Evolutionary conservation across 495 filamentous ascomycete species (phyloP).

Genomic region (Jackrogersella minutella): DNA sequence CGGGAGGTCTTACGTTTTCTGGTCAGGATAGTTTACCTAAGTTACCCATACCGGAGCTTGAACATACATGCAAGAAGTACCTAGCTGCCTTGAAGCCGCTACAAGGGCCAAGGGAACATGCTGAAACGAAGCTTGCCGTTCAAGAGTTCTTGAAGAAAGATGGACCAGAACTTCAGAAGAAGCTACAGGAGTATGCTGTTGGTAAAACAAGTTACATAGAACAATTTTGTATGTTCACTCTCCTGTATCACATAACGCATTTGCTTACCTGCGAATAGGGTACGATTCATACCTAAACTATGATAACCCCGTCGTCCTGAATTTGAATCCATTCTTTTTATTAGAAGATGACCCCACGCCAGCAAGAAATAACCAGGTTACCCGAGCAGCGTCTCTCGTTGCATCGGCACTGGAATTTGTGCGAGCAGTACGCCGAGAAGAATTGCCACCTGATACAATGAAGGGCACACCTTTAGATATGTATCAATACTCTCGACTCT

Average conservation of each 20-base stretch:
- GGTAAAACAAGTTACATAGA: conserved; percentile 97
- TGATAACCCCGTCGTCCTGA: conserved; percentile 96
- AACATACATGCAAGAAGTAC: conserved; percentile 80
- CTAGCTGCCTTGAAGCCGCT: conserved; percentile 81
- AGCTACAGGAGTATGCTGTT: conserved; percentile 89
- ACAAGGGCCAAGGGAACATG: conserved; percentile 81
- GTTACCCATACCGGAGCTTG: conserved; percentile 92
- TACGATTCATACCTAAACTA: conserved; percentile 99
- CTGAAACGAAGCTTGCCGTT: conserved; percentile 81
- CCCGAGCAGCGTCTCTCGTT: conserved; percentile 88
- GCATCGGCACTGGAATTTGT: conserved; percentile 93
- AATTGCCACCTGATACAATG: conserved; percentile 88
- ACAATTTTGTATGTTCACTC: conserved; percentile 84
- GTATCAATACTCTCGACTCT: conserved; percentile 97
- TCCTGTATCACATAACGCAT: neutral
- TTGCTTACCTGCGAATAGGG: conserved; percentile 63
- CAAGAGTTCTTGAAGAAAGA: conserved; percentile 86
- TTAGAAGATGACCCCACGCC: conserved; percentile 98
- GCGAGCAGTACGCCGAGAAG: conserved; percentile 89
- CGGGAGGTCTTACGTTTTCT: conserved; percentile 82
- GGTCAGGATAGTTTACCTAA: conserved; percentile 89
- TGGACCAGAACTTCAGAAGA: conserved; percentile 85
- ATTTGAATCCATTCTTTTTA: conserved; percentile 97
- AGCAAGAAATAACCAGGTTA: conserved; percentile 94
- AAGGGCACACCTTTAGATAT: conserved; percentile 87